These are phyloP conservation scores for Euphrasia confusa DNA, from an alignment of 257 asterid species.

Conservation along the genomic window DNA sequence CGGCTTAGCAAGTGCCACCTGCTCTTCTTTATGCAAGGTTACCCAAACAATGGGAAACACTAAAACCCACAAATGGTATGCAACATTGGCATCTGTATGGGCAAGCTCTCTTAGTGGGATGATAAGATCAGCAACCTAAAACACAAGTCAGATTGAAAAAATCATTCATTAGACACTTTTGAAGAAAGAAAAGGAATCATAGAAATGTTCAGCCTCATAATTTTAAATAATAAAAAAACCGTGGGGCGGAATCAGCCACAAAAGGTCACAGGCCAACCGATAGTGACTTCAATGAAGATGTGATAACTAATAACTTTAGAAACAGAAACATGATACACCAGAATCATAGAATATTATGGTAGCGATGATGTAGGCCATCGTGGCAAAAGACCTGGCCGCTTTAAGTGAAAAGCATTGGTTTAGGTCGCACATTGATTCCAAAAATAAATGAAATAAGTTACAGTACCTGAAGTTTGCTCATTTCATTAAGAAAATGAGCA, in stretches of 20 bases:
- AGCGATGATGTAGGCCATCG: conserved; percentile 9
- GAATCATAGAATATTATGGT: conserved; percentile 4
- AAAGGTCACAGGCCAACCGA: conserved; percentile 5
- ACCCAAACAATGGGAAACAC: conserved; percentile 99
- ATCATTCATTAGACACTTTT: conserved; percentile 15
- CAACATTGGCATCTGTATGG: conserved; percentile 89
- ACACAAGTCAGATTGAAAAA: conserved; percentile 14
- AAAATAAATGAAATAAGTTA: conserved; percentile 13
- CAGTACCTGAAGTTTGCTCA: conserved; percentile 89
- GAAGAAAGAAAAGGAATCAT: conserved; percentile 18
- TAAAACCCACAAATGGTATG: conserved; percentile 96
- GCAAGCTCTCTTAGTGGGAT: conserved; percentile 94
- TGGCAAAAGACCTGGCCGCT: conserved; percentile 7
- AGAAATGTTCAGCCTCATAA: neutral
- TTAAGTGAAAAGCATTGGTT: conserved; percentile 14
- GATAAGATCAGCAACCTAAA: conserved; percentile 88
- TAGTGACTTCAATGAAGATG: conserved; percentile 15
- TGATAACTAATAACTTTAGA: conserved; percentile 3
- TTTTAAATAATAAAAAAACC: neutral
- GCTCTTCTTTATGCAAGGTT: conserved; percentile 94
- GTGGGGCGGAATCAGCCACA: conserved; percentile 12
- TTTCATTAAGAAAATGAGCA: conserved; percentile 70
- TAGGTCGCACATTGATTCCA: conserved; percentile 11
- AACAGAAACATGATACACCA: conserved; percentile 14
- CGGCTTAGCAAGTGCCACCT: conserved; percentile 92